A percentile compares a stretch with the other conserved stretches of the same genome.
Conservation (phyloP, 768 basidiomycete species). For the Candolleomyces aberdarensis region DNA sequence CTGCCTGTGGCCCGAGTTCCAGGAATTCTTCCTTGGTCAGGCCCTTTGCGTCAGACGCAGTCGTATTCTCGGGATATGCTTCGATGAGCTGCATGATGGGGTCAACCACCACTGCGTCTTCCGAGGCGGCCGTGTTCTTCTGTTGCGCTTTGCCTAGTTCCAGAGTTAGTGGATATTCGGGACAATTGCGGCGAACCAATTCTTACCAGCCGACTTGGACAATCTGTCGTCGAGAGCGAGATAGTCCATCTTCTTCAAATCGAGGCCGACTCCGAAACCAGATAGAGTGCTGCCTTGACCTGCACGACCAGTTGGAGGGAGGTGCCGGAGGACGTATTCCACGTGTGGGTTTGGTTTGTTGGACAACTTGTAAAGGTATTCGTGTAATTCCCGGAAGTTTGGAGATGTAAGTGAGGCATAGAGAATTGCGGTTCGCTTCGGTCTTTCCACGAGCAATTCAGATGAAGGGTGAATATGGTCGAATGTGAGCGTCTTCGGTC, state of each 20-base stretch:
- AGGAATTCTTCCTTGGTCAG: conserved; percentile 51
- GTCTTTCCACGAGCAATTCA: conserved; percentile 37
- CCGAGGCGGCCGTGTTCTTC: conserved; percentile 16
- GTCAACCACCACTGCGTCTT: conserved; percentile 28
- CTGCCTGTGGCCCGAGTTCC: conserved; percentile 68
- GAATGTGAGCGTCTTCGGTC: conserved; percentile 61
- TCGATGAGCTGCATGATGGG: conserved; percentile 38
- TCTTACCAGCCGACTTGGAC: conserved; percentile 21
- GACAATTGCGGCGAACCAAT: neutral
- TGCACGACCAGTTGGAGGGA: conserved; percentile 34
- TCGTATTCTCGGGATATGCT: conserved; percentile 35
- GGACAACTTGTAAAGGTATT: conserved; percentile 53
- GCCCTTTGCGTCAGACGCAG: conserved; percentile 36
- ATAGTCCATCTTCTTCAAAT: conserved; percentile 97
- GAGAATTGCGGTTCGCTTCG: conserved; percentile 67
- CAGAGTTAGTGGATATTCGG: neutral
- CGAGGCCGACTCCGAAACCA: conserved; percentile 90
- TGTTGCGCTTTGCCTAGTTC: conserved; percentile 5
- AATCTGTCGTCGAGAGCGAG: conserved; percentile 87
- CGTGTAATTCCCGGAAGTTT: conserved; percentile 71
- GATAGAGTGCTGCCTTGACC: conserved; percentile 41
- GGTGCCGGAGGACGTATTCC: conserved; percentile 75
- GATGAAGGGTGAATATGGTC: conserved; percentile 71
- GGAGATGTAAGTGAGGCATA: conserved; percentile 67
- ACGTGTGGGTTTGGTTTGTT: conserved; percentile 43